Evolutionary conservation across 2,329 filamentous ascomycete species (phyloP), one percentile per base, ranked within the genome.

Genomic region (Arthroderma sp.): DNA sequence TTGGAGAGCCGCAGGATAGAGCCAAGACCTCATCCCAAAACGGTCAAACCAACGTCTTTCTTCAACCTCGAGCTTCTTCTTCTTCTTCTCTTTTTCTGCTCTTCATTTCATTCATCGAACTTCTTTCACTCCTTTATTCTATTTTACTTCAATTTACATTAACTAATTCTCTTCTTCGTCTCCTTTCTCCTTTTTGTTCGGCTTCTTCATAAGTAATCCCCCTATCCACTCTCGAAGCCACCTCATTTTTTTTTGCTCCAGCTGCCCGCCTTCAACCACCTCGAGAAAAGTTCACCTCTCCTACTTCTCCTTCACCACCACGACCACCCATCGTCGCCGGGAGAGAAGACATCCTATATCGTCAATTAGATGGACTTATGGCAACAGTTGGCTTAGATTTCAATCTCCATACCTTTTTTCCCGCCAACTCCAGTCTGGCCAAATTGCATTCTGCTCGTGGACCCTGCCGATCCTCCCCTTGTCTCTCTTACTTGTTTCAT

Each of bases 101-200:
- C 44, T 53, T 53, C 47, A 43, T n/a, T 29, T 15, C 36, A 36
- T 39, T 29, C 44, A 43, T 46, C 15, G 15, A 22, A 22, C 52
- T 43, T 46, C 38, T 46, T 53, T 43, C 47, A 39, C 49, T 50
- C 45, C 48, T 46, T 51, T 45, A 47, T 48, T 46, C 47, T 36
- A 44, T 46, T 43, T 52, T 28, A 9, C 9, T 15, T 30, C 8
- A 34, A 6, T 8, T 27, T 27, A 31, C 34, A 32, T 48, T 42
- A 43, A 41, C 45, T 40, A 44, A 44, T 42, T 43, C 49, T 51
- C 44, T 53, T 52, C 53, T 55, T 55, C 49, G 51, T 54, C 48
- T 49, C 50, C 48, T 51, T 51, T 51, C 51, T 50, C 44, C 50
- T 51, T 56, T 52, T 50, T 55, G 50, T 56, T 54, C 53, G 55